Base-by-base conservation (phyloP, 306 rosid genomes). In the Macrotyloma uniflorum region DNA sequence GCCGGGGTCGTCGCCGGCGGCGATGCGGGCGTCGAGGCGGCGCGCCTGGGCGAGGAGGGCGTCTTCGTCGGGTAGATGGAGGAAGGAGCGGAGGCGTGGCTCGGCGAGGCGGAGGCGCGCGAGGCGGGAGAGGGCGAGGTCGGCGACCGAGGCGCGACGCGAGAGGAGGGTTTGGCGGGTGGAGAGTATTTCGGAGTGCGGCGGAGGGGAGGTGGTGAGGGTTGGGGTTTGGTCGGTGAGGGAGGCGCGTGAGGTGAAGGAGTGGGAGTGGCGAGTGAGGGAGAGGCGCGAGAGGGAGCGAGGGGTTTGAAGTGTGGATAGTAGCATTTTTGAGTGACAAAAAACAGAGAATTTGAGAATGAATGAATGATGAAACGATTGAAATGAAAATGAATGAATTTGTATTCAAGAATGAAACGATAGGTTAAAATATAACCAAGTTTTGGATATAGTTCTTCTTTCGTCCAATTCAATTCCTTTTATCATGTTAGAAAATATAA, bases 131-230 rank as follows among this genome's bases (percentile, higher is more conserved):
- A 78, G 83, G 64, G 79, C 90, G 35, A 95, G 87, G 71, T 93
- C 89, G 47, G 87, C 62, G 80, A 94, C 96, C 73, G 96, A 80
- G 71, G 86, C 32, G 6, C 79, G 77, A 78, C 93, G 87, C 68
- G 97, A 87, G 78, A 95, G 93, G 67, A 95, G 97, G 51, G 91
- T 75, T 53, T 87, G 88, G 74, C 98, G 99, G 65, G 77, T 84
- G 32, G 93, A 74, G 82, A 95, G 96, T 82, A 95, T 91, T 85
- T 93, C 94, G 77, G 98, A 94, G 1, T 81, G 80, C 10, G 90
- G 79, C 23, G 89, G 72, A 0, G 74, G 20, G 55, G 88, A 4
- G 58, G 80, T 69, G 15, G 72, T 13, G 51, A 86, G 7, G 61
- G 87, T 47, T 53, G 86, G 6, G 65, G 84, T 53, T 49, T 86